A percentile compares a stretch with the other conserved stretches of the same genome.
phyloP scores from a whole-genome alignment of 257 asterid species.

The Salvia rosmarinus region DNA sequence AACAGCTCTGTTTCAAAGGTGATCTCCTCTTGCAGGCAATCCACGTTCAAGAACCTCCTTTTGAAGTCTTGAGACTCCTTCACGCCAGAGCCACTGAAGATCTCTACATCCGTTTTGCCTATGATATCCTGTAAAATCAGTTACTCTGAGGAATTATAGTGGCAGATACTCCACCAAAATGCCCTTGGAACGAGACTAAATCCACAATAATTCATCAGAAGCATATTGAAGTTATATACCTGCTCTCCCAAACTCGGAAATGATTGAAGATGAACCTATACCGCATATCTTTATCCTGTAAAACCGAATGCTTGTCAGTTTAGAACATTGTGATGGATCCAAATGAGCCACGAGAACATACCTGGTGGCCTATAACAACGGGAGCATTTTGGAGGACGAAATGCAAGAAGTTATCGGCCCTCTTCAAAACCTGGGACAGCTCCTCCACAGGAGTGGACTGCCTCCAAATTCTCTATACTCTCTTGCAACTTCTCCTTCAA shows the following conservation, averaged over 20 bases:
- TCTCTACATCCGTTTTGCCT: conserved; percentile 89
- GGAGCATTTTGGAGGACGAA: conserved; percentile 93
- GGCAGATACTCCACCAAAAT: conserved; percentile 7
- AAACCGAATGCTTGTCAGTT: not conserved
- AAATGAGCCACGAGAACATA: conserved; percentile 13
- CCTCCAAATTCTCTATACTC: conserved; percentile 79
- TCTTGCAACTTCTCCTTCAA: conserved; percentile 70
- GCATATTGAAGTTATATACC: conserved; percentile 39
- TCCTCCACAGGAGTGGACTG: conserved; percentile 92
- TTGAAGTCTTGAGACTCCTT: conserved; percentile 96
- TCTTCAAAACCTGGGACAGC: conserved; percentile 65
- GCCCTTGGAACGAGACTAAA: not conserved
- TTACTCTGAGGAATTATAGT: not conserved
- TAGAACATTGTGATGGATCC: not conserved
- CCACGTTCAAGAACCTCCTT: conserved; percentile 82
- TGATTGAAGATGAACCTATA: conserved; percentile 94
- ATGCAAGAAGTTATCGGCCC: conserved; percentile 90
- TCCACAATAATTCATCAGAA: no score
- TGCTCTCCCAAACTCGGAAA: conserved; percentile 80
- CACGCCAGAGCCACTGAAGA: conserved; percentile 79
- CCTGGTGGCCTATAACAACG: conserved; percentile 94
- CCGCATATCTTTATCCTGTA: conserved; percentile 82
- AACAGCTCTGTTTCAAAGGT: conserved; percentile 83
- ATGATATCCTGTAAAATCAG: conserved; percentile 75
- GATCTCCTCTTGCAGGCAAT: conserved; percentile 81